Evolutionary conservation across 108 stramenopile genomes (phyloP).

Genomic region (Cyclostephanos tholiformis): DNA sequence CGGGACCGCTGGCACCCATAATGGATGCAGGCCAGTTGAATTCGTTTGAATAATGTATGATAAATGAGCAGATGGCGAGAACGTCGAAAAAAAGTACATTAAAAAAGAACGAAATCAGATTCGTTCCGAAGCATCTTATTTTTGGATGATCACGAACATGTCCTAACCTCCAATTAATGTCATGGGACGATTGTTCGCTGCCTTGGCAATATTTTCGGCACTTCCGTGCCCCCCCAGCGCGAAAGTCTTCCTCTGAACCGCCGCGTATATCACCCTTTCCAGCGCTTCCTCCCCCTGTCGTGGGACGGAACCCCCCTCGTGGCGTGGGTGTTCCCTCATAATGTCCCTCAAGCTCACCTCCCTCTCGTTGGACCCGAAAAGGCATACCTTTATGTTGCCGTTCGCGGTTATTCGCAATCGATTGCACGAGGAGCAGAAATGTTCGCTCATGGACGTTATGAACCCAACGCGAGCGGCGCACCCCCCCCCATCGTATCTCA

Average conservation of each 20-base stretch:
- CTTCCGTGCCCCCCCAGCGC: constrained; percentile 89
- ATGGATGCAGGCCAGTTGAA: constrained; percentile 15
- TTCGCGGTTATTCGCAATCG: constrained; percentile 97
- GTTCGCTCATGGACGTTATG: constrained; percentile 97
- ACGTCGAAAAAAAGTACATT: no score
- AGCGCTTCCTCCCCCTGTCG: constrained; percentile 54
- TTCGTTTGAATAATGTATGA: constrained; percentile 1
- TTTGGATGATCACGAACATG: neutral
- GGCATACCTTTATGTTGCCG: constrained; percentile 95
- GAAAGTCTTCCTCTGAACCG: constrained; percentile 85
- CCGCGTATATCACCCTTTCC: constrained; percentile 63
- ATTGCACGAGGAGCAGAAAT: constrained; percentile 98
- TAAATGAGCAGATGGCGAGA: no score
- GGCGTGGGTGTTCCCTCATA: constrained; percentile 56
- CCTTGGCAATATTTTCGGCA: constrained; percentile 76
- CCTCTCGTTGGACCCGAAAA: constrained; percentile 87
- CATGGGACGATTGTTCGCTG: constrained; percentile 93
- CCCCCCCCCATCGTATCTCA: no score
- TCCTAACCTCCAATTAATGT: constrained; percentile 94
- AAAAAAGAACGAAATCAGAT: neutral
- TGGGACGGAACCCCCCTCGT: constrained; percentile 25
- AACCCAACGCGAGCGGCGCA: constrained; percentile 83
- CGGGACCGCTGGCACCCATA: constrained; percentile 25
- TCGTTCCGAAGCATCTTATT: neutral
- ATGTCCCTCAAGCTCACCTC: constrained; percentile 89